phyloP scores from a whole-genome alignment of 352 stramenopile genomes.

The Phytopythium litorale region DNA sequence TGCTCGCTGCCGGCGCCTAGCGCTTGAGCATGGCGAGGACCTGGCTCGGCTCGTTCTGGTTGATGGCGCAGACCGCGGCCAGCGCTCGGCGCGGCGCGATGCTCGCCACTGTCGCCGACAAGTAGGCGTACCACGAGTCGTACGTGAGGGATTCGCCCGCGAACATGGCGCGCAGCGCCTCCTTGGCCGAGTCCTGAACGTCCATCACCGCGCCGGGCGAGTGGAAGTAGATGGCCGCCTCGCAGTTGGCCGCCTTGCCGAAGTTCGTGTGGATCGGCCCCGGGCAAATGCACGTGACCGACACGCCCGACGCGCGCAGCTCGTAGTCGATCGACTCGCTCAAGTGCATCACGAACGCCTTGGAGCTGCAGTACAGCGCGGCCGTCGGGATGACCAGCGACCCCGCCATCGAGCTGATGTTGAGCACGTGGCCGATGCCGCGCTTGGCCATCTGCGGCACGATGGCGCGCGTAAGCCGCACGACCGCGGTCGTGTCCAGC shows the following conservation, averaged over 20 bases:
- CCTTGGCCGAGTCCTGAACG: conserved; percentile 35
- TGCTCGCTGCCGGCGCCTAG: conserved; percentile 1
- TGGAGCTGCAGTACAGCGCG: conserved; percentile 65
- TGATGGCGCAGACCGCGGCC: conserved; percentile 32
- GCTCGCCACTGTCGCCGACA: conserved; percentile 24
- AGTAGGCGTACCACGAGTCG: conserved; percentile 37
- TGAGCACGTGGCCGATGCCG: conserved; percentile 64
- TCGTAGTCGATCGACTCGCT: conserved; percentile 73
- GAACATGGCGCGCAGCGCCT: conserved; percentile 61
- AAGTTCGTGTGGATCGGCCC: conserved; percentile 70
- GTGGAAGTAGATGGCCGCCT: conserved; percentile 45
- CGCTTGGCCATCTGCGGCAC: conserved; percentile 66
- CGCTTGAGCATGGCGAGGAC: conserved; percentile 19
- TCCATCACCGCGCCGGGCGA: conserved; percentile 25
- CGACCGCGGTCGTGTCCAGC: conserved; percentile 50
- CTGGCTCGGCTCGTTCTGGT: conserved; percentile 26
- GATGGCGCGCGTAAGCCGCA: conserved; percentile 50
- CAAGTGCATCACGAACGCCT: conserved; percentile 67
- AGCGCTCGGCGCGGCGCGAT: conserved; percentile 35
- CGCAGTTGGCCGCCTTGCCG: conserved; percentile 26
- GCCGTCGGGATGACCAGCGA: conserved; percentile 46
- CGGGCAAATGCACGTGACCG: conserved; percentile 60
- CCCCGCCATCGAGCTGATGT: conserved; percentile 59
- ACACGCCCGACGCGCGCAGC: conserved; percentile 49
- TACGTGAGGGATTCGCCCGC: conserved; percentile 38